Evolutionary conservation across 129 eudicot genomes (phyloP).

Genomic region (Heracleum sosnowskyi): DNA sequence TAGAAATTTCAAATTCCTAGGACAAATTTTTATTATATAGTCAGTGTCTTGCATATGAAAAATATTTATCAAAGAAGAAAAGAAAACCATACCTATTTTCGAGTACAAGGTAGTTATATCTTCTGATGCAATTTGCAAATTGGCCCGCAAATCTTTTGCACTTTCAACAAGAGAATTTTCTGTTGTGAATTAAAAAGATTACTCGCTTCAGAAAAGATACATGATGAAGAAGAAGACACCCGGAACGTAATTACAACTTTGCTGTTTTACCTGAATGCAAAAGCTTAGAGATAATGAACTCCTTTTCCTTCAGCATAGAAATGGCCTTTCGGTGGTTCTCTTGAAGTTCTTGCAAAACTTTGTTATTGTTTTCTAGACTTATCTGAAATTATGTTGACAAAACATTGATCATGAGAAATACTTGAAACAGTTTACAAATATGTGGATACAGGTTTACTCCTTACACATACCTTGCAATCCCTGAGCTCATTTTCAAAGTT

Average conservation of each 20-base stretch:
- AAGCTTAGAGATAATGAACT: conserved; percentile 55
- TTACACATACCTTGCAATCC: conserved; percentile 82
- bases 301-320: conserved; percentile 58
- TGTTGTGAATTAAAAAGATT: conserved; percentile 18
- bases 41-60: neutral
- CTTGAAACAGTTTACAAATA: neutral
- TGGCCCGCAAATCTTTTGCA: conserved; percentile 64
- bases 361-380: conserved; percentile 46
- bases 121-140: conserved; percentile 70
- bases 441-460: conserved; percentile 4
- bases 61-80: neutral
- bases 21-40: neutral
- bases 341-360: conserved; percentile 57
- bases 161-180: conserved; percentile 59
- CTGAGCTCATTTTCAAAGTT: conserved; percentile 54
- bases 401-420: conserved; percentile 6
- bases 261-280: conserved; percentile 56
- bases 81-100: conserved; percentile 49
- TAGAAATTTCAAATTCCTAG: neutral
- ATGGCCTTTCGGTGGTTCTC: conserved; percentile 47
- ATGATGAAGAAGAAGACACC: neutral
- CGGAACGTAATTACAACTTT: neutral
- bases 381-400: conserved; percentile 27
- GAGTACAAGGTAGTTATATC: conserved; percentile 43
- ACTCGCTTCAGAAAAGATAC: neutral